Evolutionary conservation across 139 green algal species (phyloP).

Genomic region (Dunaliella sp.): DNA sequence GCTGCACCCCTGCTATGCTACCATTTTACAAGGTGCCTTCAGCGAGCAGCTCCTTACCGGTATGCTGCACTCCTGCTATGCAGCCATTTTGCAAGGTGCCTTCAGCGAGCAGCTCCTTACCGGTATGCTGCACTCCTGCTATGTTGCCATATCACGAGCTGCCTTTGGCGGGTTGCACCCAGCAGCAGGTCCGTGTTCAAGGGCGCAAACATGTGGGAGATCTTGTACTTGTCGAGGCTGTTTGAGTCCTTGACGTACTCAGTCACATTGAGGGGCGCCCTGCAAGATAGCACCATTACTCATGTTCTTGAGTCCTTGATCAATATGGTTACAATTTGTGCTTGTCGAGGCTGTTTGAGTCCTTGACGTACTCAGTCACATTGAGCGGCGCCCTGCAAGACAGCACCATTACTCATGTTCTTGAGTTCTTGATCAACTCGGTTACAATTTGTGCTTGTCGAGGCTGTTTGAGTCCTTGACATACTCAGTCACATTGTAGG

Average conservation of each 20-base stretch:
- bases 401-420: no score
- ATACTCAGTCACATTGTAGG: slow-evolving; percentile 62
- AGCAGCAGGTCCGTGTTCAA: slow-evolving; percentile 60
- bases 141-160: slow-evolving; percentile 69
- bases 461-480: slow-evolving; percentile 37
- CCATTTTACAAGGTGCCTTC: no score
- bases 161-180: slow-evolving; percentile 41
- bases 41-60: no score
- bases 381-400: slow-evolving; percentile 51
- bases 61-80: no score
- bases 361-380: slow-evolving; percentile 58
- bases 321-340: slow-evolving; percentile 44
- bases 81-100: slow-evolving; percentile 64
- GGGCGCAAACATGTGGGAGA: slow-evolving; percentile 52
- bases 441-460: slow-evolving; percentile 39
- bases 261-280: slow-evolving; percentile 59
- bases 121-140: slow-evolving; percentile 55
- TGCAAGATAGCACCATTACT: background rate
- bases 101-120: slow-evolving; percentile 38
- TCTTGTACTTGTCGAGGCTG: slow-evolving; percentile 37
- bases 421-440: no score
- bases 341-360: slow-evolving; percentile 29
- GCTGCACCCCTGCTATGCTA: no score
- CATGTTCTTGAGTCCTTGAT: no score
- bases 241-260: slow-evolving; percentile 47